phyloP scores from a whole-genome alignment of 2,329 filamentous ascomycete genomes.

The Pestalotiopsis fici region DNA sequence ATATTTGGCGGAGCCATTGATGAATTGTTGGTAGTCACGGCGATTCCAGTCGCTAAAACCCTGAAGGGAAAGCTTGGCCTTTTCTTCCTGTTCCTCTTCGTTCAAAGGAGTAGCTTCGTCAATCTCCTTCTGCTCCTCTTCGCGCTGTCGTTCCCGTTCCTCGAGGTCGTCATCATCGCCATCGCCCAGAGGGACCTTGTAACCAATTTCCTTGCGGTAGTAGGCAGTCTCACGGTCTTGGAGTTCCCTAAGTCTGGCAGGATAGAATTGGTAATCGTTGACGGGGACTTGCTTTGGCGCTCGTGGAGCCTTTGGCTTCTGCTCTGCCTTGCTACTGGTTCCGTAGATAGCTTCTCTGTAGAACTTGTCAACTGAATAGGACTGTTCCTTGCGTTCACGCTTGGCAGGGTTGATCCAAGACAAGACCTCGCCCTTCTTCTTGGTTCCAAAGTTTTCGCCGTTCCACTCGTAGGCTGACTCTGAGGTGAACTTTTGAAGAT shows the following conservation, averaged over 20 bases:
- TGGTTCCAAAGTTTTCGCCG: conserved; percentile 88
- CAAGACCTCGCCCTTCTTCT: conserved; percentile 89
- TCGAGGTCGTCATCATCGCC: conserved; percentile 85
- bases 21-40: conserved; percentile 96
- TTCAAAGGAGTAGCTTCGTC: conserved; percentile 87
- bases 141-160: conserved; percentile 84
- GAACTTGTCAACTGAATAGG: conserved; percentile 98
- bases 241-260: conserved; percentile 77
- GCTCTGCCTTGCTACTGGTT: conserved; percentile 74
- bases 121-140: conserved; percentile 87
- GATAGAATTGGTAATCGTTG: conserved; percentile 98
- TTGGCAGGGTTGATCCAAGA: conserved; percentile 98
- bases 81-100: conserved; percentile 86
- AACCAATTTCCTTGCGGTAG: conserved; percentile 94
- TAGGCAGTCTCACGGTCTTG: conserved; percentile 96
- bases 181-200: conserved; percentile 89
- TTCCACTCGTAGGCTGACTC: conserved; percentile 99
- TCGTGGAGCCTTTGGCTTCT: conserved; percentile 93
- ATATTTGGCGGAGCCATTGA: conserved; percentile 92
- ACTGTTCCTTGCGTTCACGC: conserved; percentile 96
- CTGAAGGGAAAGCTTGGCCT: conserved; percentile 76
- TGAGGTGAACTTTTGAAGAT: conserved; percentile 95
- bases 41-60: conserved; percentile 96
- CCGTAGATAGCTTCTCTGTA: conserved; percentile 86
- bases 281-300: conserved; percentile 90